Percentiles rank a stretch among this genome's conserved stretches.
Conservation (phyloP, 2,329 filamentous ascomycete genomes). For the Daldinia sp. region DNA sequence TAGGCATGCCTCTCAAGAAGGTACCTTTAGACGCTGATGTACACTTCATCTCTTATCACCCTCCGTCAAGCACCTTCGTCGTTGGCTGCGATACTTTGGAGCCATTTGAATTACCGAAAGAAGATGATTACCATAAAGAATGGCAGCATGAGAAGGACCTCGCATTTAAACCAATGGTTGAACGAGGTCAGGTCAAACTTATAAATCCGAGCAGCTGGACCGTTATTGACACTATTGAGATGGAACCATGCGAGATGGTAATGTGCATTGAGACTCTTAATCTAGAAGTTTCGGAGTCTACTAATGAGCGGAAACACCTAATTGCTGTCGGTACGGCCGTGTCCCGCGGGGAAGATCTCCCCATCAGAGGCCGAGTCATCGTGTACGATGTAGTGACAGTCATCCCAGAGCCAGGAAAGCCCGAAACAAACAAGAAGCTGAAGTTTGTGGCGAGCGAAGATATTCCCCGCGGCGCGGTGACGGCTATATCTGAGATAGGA, state of each 20-base stretch:
- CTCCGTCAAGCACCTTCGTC: constrained; percentile 77
- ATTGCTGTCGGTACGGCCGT: constrained; percentile 87
- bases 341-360: constrained; percentile 88
- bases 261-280: constrained; percentile 84
- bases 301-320: constrained; percentile 83
- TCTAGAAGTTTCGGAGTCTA: constrained; percentile 90
- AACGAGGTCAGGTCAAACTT: constrained; percentile 78
- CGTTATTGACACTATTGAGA: constrained; percentile 76
- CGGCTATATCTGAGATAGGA: constrained; percentile 82
- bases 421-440: constrained; percentile 85
- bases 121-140: constrained; percentile 83
- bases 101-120: constrained; percentile 84
- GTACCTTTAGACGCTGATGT: constrained; percentile 75
- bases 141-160: constrained; percentile 78
- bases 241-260: constrained; percentile 79
- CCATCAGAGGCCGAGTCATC: constrained; percentile 83
- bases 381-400: constrained; percentile 93
- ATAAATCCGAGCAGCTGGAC: constrained; percentile 80
- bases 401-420: constrained; percentile 84
- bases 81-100: constrained; percentile 73
- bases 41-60: constrained; percentile 78
- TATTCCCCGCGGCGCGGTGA: constrained; percentile 89
- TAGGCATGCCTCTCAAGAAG: constrained; percentile 79
- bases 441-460: constrained; percentile 90
- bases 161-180: constrained; percentile 69